Percentiles rank a stretch among this genome's conserved stretches.
These are phyloP conservation scores for Neospermospora avenae DNA, from an alignment of 2,329 filamentous ascomycete genomes.

Conservation along the genomic window DNA sequence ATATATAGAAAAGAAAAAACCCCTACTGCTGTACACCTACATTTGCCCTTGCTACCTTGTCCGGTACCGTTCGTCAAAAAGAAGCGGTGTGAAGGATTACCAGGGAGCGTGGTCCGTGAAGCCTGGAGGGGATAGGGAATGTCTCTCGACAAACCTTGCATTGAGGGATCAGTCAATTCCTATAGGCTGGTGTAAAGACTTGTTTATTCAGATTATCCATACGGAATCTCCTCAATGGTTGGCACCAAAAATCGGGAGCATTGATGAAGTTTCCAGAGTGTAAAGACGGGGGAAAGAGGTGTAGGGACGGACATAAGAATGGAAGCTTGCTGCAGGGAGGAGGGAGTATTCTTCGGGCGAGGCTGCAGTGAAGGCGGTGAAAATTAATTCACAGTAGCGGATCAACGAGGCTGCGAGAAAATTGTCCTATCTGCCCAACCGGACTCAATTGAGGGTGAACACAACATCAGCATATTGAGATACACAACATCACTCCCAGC, in stretches of 20 bases:
- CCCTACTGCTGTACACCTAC: conserved; percentile 6
- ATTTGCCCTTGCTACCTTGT: not conserved
- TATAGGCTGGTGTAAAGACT: not conserved
- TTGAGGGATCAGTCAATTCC: not conserved
- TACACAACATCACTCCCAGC: not conserved
- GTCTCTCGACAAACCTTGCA: conserved; percentile 3
- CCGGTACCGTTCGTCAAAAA: conserved; percentile 2
- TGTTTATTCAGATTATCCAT: conserved; percentile 3
- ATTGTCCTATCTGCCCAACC: not conserved
- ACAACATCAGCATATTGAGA: not conserved
- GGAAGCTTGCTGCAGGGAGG: too few species aligned
- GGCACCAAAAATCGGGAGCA: not conserved
- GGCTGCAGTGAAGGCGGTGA: conserved; percentile 3
- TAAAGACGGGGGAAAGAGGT: too few species aligned
- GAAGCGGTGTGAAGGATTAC: conserved; percentile 12
- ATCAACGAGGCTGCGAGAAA: conserved; percentile 6
- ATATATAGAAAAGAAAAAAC: conserved; percentile 4
- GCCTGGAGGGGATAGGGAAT: not conserved
- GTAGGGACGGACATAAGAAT: too few species aligned
- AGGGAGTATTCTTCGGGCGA: too few species aligned
- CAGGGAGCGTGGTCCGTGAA: conserved; percentile 6
- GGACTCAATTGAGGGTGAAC: not conserved
- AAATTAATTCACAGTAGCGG: conserved; percentile 3
- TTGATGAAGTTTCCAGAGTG: not conserved
- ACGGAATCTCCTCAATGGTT: not conserved